Percentiles rank a stretch among this genome's conserved stretches.
phyloP scores from a whole-genome alignment of 768 basidiomycete species.

The Trametes sanguinea region DNA sequence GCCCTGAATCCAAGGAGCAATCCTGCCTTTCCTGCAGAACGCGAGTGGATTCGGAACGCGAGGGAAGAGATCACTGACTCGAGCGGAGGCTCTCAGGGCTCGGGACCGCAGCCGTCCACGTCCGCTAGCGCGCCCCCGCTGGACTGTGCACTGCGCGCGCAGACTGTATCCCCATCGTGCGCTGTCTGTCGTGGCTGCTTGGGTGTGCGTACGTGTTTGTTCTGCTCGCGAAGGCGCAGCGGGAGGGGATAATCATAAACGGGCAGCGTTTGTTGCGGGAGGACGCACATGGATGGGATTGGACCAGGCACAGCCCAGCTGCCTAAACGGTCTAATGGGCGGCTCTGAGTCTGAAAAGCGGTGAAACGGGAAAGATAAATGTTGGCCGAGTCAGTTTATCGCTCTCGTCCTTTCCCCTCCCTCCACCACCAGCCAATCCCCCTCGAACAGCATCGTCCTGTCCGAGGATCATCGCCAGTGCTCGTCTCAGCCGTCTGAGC shows the following conservation, averaged over 20 bases:
- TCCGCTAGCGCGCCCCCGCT: neutral
- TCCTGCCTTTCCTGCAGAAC: constrained; percentile 9
- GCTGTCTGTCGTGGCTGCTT: neutral
- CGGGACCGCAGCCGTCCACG: constrained; percentile 11
- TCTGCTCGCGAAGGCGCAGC: constrained; percentile 9
- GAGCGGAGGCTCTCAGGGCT: constrained; percentile 10
- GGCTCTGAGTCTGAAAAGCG: constrained; percentile 35
- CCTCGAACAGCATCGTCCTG: constrained; percentile 26
- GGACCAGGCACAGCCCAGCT: constrained; percentile 21
- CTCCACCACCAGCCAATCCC: constrained; percentile 22
- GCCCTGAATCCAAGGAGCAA: neutral
- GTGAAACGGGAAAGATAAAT: constrained; percentile 27
- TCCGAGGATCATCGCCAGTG: constrained; percentile 13
- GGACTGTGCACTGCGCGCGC: constrained; percentile 14
- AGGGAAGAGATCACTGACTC: constrained; percentile 16
- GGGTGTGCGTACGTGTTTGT: constrained; percentile 7
- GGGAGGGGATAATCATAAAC: neutral
- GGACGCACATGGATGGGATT: constrained; percentile 16
- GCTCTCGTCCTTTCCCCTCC: constrained; percentile 21
- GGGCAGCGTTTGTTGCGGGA: neutral
- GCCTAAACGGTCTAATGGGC: constrained; percentile 19
- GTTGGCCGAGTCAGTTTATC: constrained; percentile 29
- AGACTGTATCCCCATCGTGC: neutral
- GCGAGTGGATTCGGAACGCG: constrained; percentile 4
- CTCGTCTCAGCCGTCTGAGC: constrained; percentile 21